Conservation (phyloP, 2,329 filamentous ascomycete species). For the Trichophyton simii region DNA sequence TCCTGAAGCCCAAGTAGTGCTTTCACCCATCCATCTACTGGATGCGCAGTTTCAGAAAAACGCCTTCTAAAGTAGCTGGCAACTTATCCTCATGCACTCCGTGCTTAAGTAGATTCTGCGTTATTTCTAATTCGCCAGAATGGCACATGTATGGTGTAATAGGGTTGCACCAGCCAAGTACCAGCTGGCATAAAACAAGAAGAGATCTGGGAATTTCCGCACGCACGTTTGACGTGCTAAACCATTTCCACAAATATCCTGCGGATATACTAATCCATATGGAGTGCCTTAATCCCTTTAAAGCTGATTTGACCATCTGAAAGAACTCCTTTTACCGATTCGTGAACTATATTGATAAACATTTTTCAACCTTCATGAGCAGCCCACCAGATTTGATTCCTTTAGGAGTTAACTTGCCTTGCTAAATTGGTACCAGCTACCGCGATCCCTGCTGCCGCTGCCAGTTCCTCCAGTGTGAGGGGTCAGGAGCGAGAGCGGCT, state of each 20-base stretch:
- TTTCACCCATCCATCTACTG: neutral
- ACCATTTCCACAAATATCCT: neutral
- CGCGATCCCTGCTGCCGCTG: neutral
- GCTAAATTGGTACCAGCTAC: neutral
- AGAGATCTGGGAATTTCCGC: neutral
- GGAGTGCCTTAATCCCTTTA: neutral
- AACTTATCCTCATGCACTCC: neutral
- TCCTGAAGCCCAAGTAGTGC: neutral
- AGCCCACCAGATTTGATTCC: neutral
- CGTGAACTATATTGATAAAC: neutral
- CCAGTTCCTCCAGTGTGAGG: neutral
- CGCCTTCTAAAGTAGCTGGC: neutral
- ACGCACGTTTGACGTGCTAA: neutral
- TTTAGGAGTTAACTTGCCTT: neutral
- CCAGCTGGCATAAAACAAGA: neutral
- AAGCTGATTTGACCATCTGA: neutral
- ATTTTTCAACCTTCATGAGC: neutral
- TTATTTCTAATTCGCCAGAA: constrained; percentile 2
- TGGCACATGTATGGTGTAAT: constrained; percentile 14
- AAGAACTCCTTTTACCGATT: neutral
- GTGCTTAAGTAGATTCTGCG: neutral
- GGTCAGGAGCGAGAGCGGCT: neutral
- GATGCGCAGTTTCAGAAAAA: neutral
- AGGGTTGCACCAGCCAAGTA: constrained; percentile 4
- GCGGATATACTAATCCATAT: neutral